Evolutionary conservation across 31 red algal species (phyloP).

Genomic region (Odonthalia washingtoniensis): DNA sequence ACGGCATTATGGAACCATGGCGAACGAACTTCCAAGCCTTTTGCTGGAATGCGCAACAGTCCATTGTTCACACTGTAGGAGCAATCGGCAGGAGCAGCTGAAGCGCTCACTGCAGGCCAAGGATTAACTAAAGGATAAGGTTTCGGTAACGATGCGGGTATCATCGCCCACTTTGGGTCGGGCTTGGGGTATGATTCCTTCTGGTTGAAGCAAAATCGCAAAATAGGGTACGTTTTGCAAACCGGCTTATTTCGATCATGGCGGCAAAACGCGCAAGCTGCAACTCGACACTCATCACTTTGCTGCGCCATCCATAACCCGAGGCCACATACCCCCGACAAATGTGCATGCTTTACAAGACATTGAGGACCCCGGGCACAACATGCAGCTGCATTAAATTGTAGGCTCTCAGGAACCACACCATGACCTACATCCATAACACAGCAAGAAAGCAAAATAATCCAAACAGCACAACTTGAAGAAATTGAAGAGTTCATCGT

Average conservation of each 20-base stretch:
- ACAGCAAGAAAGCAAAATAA: too few species aligned
- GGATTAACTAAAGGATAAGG: too few species aligned
- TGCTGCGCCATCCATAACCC: not conserved
- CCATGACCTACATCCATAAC: too few species aligned
- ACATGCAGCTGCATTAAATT: slow-evolving; percentile 3
- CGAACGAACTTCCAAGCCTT: not conserved
- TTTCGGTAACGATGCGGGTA: too few species aligned
- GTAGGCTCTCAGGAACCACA: too few species aligned
- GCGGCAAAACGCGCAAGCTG: not conserved
- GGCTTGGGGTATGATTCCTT: too few species aligned
- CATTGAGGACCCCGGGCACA: not conserved
- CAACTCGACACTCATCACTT: not conserved
- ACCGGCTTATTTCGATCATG: not conserved
- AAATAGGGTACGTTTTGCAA: not conserved
- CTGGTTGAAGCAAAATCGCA: not conserved
- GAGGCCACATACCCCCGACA: not conserved
- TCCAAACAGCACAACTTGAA: too few species aligned
- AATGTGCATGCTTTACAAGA: not conserved
- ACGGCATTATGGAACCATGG: not conserved
- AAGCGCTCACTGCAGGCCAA: too few species aligned
- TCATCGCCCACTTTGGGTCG: too few species aligned
- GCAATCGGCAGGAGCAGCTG: too few species aligned
- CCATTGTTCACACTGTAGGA: not conserved
- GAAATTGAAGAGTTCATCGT: too few species aligned
- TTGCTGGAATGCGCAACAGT: not conserved